Conservation (phyloP, 331 rosid genomes). For the Rhamnella rubrinervis region DNA sequence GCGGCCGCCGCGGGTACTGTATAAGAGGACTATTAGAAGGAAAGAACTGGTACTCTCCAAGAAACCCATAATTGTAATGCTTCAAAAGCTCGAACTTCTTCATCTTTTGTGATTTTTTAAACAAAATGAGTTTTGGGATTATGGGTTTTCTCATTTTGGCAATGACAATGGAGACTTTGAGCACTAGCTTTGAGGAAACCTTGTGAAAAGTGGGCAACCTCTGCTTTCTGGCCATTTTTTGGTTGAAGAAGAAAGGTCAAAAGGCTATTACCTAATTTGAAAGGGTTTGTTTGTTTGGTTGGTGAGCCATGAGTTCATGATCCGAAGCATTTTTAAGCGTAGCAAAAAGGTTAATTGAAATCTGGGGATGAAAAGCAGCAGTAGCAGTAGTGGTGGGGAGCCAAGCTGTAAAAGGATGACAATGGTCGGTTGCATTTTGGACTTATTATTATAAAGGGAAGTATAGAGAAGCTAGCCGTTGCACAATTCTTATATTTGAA, state of each 20-base stretch:
- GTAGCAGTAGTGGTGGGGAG: slow-evolving; percentile 21
- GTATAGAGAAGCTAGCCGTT: slow-evolving; percentile 53
- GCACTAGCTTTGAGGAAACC: slow-evolving; percentile 29
- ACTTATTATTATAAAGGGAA: slow-evolving; percentile 12
- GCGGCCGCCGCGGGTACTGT: slow-evolving; percentile 15
- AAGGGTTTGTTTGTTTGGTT: not conserved
- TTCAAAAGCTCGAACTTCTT: slow-evolving; percentile 37
- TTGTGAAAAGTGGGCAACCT: slow-evolving; percentile 34
- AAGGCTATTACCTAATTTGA: not conserved
- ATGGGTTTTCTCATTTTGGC: slow-evolving; percentile 44
- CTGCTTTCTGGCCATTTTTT: slow-evolving; percentile 44
- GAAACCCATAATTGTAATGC: slow-evolving; percentile 37
- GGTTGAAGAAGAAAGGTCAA: not conserved
- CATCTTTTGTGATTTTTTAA: slow-evolving; percentile 31
- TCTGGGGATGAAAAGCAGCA: not conserved
- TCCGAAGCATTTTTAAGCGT: slow-evolving; percentile 31
- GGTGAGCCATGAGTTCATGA: slow-evolving; percentile 1
- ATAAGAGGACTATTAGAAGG: slow-evolving; percentile 57
- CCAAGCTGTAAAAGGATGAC: slow-evolving; percentile 50
- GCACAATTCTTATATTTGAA: not conserved
- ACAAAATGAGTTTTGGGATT: slow-evolving; percentile 35
- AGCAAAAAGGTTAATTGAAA: slow-evolving; percentile 31
- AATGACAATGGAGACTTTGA: slow-evolving; percentile 33
- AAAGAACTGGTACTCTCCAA: slow-evolving; percentile 44
- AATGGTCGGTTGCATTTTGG: slow-evolving; percentile 49